Evolutionary conservation across 805 yeast genomes (phyloP).

Genomic region (Metschnikowia henanensis): DNA sequence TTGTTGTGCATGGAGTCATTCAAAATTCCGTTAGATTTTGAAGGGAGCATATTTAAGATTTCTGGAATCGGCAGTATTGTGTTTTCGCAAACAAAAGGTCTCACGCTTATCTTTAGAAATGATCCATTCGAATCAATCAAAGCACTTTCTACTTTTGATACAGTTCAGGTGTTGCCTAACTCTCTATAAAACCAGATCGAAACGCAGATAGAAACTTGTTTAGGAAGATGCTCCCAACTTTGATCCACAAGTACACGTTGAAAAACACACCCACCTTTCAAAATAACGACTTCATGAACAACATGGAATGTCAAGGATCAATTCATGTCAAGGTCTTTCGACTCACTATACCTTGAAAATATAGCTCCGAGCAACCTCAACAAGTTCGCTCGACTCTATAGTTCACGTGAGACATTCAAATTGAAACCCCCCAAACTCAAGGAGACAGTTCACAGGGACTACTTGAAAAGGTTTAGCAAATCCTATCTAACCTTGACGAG

Average conservation of each 20-base stretch:
- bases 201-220: constrained; percentile 76
- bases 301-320: constrained; percentile 18
- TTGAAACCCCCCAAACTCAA: constrained; percentile 59
- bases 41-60: constrained; percentile 66
- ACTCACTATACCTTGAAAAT: constrained; percentile 15
- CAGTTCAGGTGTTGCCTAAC: constrained; percentile 78
- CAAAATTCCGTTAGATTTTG: constrained; percentile 78
- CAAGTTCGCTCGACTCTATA: constrained; percentile 45
- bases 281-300: constrained; percentile 21
- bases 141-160: constrained; percentile 85
- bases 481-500: constrained; percentile 37
- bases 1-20: constrained; percentile 65
- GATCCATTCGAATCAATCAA: constrained; percentile 84
- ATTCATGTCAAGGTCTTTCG: constrained; percentile 1
- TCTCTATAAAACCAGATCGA: constrained; percentile 83
- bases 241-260: constrained; percentile 72
- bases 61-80: constrained; percentile 85
- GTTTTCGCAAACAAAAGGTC: constrained; percentile 76
- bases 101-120: constrained; percentile 83
- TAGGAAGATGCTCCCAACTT: constrained; percentile 80
- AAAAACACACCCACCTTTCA: constrained; percentile 39
- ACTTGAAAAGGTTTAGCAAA: constrained; percentile 43
- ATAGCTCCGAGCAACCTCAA: constrained; percentile 50
- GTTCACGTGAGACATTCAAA: constrained; percentile 80
- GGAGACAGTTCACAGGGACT: constrained; percentile 58